Percentiles rank a stretch among this genome's conserved stretches.
Evolutionary conservation across 2,329 filamentous ascomycete species (phyloP).

Genomic region (Ceratocystis ficicola): DNA sequence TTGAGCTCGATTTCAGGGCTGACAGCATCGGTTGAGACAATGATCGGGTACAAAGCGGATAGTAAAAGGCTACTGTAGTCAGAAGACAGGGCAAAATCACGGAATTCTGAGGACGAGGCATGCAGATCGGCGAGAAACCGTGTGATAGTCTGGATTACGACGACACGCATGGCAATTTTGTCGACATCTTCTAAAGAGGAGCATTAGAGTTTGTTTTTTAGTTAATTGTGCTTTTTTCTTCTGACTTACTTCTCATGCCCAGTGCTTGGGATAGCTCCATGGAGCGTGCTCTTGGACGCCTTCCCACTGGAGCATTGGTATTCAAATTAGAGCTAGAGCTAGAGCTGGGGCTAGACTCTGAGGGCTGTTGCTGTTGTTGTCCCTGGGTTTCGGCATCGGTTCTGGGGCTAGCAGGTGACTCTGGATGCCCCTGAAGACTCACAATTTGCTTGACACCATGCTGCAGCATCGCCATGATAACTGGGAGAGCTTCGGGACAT

Average conservation of each 20-base stretch:
- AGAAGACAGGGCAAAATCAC: constrained; percentile 68
- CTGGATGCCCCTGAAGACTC: constrained; percentile 47
- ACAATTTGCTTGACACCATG: constrained; percentile 63
- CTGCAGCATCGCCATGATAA: constrained; percentile 79
- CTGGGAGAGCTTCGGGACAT: constrained; percentile 65
- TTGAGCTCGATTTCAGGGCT: constrained; percentile 77
- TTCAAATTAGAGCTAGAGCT: not conserved
- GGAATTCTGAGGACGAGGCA: constrained; percentile 60
- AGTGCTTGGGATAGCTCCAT: constrained; percentile 55
- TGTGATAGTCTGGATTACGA: constrained; percentile 62
- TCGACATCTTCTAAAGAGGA: constrained; percentile 19
- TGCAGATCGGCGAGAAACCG: constrained; percentile 72
- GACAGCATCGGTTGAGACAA: constrained; percentile 76
- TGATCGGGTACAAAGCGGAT: constrained; percentile 69
- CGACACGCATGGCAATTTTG: constrained; percentile 36
- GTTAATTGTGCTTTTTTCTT: not conserved
- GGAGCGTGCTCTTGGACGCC: constrained; percentile 42
- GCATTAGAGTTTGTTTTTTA: constrained; percentile 22
- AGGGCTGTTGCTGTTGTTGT: not conserved
- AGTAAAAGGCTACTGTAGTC: constrained; percentile 73
- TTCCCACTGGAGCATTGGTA: constrained; percentile 22
- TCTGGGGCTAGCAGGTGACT: constrained; percentile 35
- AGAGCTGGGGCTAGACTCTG: not conserved
- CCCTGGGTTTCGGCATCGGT: not conserved
- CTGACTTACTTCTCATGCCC: constrained; percentile 40